These are phyloP conservation scores for Tetradesmus lagerheimii DNA, from an alignment of 139 green algal genomes.

Conservation along the genomic window DNA sequence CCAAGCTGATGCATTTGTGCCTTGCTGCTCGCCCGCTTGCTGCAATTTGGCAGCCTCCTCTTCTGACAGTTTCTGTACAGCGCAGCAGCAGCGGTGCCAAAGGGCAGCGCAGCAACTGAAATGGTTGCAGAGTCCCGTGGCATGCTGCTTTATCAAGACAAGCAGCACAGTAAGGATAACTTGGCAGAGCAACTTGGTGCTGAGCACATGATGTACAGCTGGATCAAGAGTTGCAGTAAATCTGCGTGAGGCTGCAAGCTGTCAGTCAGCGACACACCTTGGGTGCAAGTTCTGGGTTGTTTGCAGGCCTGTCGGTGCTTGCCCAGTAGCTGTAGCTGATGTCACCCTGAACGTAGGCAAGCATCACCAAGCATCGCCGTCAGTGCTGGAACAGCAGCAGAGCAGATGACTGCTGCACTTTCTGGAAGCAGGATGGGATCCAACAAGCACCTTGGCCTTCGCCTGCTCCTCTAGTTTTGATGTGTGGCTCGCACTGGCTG, in stretches of 20 bases:
- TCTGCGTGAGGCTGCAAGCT: background rate
- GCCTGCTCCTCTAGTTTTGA: constrained; percentile 55
- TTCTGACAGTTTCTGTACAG: constrained; percentile 53
- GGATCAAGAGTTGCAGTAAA: too few relatives aligned
- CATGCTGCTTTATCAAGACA: too few relatives aligned
- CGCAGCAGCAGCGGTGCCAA: background rate
- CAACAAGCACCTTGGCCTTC: constrained; percentile 42
- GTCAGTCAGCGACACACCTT: background rate
- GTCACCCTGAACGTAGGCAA: constrained; percentile 31
- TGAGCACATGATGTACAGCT: too few relatives aligned
- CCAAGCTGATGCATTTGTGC: constrained; percentile 50
- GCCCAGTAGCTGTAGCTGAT: constrained; percentile 52
- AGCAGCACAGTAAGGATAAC: too few relatives aligned
- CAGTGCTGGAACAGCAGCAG: background rate
- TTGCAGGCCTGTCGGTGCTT: constrained; percentile 32
- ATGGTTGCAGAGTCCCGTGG: too few relatives aligned
- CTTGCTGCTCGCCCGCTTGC: constrained; percentile 15
- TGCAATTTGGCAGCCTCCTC: constrained; percentile 38
- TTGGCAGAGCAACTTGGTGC: background rate
- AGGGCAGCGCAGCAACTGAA: background rate
- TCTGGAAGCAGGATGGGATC: background rate
- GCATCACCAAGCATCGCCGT: background rate
- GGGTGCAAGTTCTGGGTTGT: constrained; percentile 3
- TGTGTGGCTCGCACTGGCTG: background rate
- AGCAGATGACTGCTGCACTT: constrained; percentile 9